Base-by-base conservation (phyloP, 2,329 filamentous ascomycete species). In the Fusarium aywerte region DNA sequence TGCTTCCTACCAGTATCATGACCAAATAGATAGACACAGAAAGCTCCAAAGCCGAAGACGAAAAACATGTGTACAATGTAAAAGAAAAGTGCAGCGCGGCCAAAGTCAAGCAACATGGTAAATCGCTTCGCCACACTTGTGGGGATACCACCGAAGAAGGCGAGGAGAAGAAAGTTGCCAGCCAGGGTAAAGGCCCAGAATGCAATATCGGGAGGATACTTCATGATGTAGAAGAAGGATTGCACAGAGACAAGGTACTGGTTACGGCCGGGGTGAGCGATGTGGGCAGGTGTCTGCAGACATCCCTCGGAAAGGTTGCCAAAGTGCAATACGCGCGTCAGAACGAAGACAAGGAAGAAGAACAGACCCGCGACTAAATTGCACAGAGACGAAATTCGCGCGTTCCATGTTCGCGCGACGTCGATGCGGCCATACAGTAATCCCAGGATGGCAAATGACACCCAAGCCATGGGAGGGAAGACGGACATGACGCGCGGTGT, bases 71-170 rank as follows among this genome's bases (percentile, higher is more conserved):
- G 81, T 2, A 71, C 61, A 7, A 82, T 60, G 67, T 83, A 83
- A 48, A 83, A 83, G 73, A 83, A 83, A 6, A 83, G 65, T 0
- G 81, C 80, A 0, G 80, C 80, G n/a, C 77, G 77, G n/a, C 81
- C 81, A 62, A 80, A 82, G 20, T 79, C 77, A 3, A 83, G 70
- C 0, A 83, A 66, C n/a, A 79, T 68, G 0, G 74, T 74, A 18
- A 81, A 58, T 15, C 68, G 73, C 39, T 64, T 70, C 0, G 76
- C 75, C 5, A 79, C 27, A 3, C 32, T 35, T 0, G 67, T 52
- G 1, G 82, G 80, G 1, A 82, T 45, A 0, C 71, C 66, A 1
- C 72, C 72, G 7, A 83, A 80, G 2, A 76, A 18, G 2, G 78
- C 78, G 0, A 83, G 75, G 0, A 83, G 70, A 4, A 80, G 61